Conservation (phyloP, 352 stramenopile species). For the Paralagenidium karlingii region DNA sequence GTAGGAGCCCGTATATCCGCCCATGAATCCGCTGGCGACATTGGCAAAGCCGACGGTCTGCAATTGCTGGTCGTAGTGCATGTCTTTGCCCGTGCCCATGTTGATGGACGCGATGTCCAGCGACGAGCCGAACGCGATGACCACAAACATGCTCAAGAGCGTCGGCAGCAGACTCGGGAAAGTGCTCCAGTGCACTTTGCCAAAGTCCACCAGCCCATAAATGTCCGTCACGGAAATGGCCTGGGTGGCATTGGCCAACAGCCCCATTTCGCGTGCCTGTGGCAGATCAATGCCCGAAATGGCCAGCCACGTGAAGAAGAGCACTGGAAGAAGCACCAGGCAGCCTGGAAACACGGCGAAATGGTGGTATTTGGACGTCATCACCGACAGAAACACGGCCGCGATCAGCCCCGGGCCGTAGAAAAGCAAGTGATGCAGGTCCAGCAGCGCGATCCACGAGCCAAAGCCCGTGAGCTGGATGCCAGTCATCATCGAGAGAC, state of each 20-base stretch:
- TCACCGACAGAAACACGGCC: conserved; percentile 54
- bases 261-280: conserved; percentile 81
- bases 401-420: conserved; percentile 59
- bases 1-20: conserved; percentile 83
- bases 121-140: conserved; percentile 90
- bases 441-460: conserved; percentile 56
- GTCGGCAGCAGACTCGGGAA: conserved; percentile 46
- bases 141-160: conserved; percentile 89
- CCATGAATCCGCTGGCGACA: conserved; percentile 70
- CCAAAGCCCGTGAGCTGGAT: conserved; percentile 46
- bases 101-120: conserved; percentile 92
- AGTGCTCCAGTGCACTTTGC: conserved; percentile 73
- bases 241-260: conserved; percentile 37
- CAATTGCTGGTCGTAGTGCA: conserved; percentile 92
- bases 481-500: conserved; percentile 77
- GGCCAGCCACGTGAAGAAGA: conserved; percentile 83
- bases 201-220: conserved; percentile 60
- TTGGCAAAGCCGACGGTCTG: conserved; percentile 91
- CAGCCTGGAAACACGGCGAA: conserved; percentile 52
- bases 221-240: conserved; percentile 22
- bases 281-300: conserved; percentile 58
- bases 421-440: conserved; percentile 46
- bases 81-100: conserved; percentile 84
- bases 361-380: conserved; percentile 51
- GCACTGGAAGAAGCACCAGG: conserved; percentile 27